These are phyloP conservation scores for Hygrocybe punicea DNA, from an alignment of 768 basidiomycete species.

Conservation along the genomic window DNA sequence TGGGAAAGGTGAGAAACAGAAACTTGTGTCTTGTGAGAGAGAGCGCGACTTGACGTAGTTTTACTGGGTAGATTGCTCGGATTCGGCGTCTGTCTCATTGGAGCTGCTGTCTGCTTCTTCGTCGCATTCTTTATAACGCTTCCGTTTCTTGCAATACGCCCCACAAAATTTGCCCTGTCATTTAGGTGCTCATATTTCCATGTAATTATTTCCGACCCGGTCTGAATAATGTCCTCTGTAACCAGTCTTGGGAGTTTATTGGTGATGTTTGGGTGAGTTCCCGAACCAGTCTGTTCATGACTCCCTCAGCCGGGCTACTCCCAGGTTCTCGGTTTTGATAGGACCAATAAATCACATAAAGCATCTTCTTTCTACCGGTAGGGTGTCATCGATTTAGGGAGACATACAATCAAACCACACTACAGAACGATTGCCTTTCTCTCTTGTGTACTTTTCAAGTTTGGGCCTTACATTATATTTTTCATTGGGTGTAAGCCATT, in stretches of 20 bases:
- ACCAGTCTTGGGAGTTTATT: slow-evolving; percentile 85
- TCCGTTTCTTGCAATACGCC: slow-evolving; percentile 47
- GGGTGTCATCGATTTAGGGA: neutral
- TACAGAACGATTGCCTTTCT: slow-evolving; percentile 81
- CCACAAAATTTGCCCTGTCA: slow-evolving; percentile 6
- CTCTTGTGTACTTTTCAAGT: slow-evolving; percentile 75
- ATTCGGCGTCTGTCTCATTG: slow-evolving; percentile 84
- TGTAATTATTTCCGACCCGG: slow-evolving; percentile 58
- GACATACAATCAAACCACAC: no score
- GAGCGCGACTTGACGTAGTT: neutral
- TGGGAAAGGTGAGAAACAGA: slow-evolving; percentile 77
- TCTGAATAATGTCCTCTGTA: slow-evolving; percentile 81
- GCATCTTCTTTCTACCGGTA: slow-evolving; percentile 60
- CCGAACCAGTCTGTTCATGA: neutral
- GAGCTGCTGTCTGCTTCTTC: slow-evolving; percentile 91
- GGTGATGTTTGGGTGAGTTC: slow-evolving; percentile 88
- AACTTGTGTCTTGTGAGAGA: neutral
- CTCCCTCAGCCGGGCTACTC: neutral
- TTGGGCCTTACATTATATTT: slow-evolving; percentile 89
- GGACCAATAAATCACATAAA: slow-evolving; percentile 92
- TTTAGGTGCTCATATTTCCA: slow-evolving; percentile 7
- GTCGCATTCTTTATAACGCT: slow-evolving; percentile 81
- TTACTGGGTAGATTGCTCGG: slow-evolving; percentile 65
- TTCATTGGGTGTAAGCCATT: slow-evolving; percentile 72
- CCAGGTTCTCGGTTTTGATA: slow-evolving; percentile 76